Percentiles rank a stretch among this genome's conserved stretches.
These are phyloP conservation scores for Penicillium angulare DNA, from an alignment of 495 filamentous ascomycete genomes.

Conservation along the genomic window DNA sequence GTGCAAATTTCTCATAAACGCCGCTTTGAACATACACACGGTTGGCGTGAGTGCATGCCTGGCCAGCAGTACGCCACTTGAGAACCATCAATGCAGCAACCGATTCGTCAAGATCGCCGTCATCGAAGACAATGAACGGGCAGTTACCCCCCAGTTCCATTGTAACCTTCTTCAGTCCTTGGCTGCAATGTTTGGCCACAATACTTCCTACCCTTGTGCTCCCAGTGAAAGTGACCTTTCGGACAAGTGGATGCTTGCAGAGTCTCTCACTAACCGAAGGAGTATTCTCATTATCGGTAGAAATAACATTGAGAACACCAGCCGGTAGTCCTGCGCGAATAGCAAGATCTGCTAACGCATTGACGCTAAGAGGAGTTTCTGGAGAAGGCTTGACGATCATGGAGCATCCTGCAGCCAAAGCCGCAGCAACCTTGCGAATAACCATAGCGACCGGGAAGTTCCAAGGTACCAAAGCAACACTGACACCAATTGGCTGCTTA, in stretches of 20 bases:
- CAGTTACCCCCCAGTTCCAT: conserved; percentile 48
- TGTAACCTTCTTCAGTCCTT: conserved; percentile 40
- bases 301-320: conserved; percentile 60
- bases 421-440: conserved; percentile 58
- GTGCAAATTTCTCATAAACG: conserved; percentile 1
- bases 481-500: conserved; percentile 52
- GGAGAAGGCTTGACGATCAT: conserved; percentile 43
- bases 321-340: conserved; percentile 57
- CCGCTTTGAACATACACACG: conserved; percentile 56
- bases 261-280: conserved; percentile 54
- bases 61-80: conserved; percentile 56
- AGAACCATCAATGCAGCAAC: conserved; percentile 44
- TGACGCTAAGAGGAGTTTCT: conserved; percentile 55
- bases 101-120: conserved; percentile 57
- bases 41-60: conserved; percentile 63
- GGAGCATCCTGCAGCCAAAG: conserved; percentile 63
- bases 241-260: conserved; percentile 53
- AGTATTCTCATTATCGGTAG: conserved; percentile 55
- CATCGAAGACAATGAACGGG: conserved; percentile 65
- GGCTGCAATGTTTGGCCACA: conserved; percentile 31
- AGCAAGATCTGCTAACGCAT: conserved; percentile 57
- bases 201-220: conserved; percentile 17
- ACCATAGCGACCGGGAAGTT: conserved; percentile 55
- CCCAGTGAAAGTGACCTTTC: conserved; percentile 67
- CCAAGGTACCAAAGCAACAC: conserved; percentile 39